Evolutionary conservation across 108 stramenopile species (phyloP).

Genomic region (Asterionellopsis glacialis): DNA sequence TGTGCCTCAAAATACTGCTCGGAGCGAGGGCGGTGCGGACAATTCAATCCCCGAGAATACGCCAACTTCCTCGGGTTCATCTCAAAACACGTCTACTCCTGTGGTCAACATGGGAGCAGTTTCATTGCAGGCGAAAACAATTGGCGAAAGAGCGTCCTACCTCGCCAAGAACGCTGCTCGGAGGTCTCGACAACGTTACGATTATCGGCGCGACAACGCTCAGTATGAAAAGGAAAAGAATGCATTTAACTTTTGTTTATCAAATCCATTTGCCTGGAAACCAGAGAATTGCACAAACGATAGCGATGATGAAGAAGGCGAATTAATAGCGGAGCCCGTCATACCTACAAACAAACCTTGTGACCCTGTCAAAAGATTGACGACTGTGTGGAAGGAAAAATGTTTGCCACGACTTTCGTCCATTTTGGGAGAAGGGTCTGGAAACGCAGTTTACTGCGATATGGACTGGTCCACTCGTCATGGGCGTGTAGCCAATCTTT

Average conservation of each 20-base stretch:
- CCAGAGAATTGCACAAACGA: background rate
- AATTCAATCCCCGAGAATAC: background rate
- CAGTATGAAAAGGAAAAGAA: slow-evolving; percentile 5
- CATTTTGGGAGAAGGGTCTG: slow-evolving; percentile 58
- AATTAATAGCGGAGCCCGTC: no score
- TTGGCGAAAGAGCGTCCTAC: slow-evolving; percentile 50
- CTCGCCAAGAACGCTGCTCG: slow-evolving; percentile 45
- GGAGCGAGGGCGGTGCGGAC: slow-evolving; percentile 8
- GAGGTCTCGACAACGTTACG: slow-evolving; percentile 37
- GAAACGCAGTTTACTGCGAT: slow-evolving; percentile 75
- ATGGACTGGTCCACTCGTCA: slow-evolving; percentile 57
- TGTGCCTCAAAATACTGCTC: slow-evolving; percentile 44
- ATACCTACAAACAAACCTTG: background rate
- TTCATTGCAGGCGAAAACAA: slow-evolving; percentile 44
- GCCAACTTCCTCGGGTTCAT: background rate
- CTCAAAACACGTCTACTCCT: slow-evolving; percentile 1
- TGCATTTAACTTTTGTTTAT: background rate
- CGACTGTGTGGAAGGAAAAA: slow-evolving; percentile 39
- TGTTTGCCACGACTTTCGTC: slow-evolving; percentile 61
- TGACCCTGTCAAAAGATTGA: slow-evolving; percentile 7
- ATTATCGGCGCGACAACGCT: slow-evolving; percentile 50
- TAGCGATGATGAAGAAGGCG: background rate
- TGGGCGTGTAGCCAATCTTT: slow-evolving; percentile 53
- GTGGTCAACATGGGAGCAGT: slow-evolving; percentile 60
- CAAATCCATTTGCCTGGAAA: slow-evolving; percentile 11